These are phyloP conservation scores for Suillus bovinus DNA, from an alignment of 768 basidiomycete species.

Conservation along the genomic window DNA sequence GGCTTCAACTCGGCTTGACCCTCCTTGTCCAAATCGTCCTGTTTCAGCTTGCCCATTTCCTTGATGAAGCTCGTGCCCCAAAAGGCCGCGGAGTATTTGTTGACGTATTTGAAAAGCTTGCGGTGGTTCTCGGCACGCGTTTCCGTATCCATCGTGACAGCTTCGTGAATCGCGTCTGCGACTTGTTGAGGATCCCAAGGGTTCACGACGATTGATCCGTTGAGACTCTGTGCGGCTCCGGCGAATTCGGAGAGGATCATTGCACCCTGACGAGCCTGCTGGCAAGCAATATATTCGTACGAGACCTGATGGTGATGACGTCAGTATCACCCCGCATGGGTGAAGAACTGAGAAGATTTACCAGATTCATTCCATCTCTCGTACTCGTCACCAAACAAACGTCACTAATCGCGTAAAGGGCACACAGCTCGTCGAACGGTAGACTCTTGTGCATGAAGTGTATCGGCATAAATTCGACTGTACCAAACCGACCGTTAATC, in stretches of 20 bases:
- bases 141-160: conserved; percentile 84
- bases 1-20: conserved; percentile 36
- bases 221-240: conserved; percentile 93
- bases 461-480: conserved; percentile 99
- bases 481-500: conserved; percentile 98
- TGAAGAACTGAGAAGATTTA: conserved; percentile 41
- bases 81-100: conserved; percentile 90
- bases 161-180: conserved; percentile 95
- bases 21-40: conserved; percentile 35
- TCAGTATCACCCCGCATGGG: conserved; percentile 4
- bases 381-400: conserved; percentile 96
- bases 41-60: conserved; percentile 71
- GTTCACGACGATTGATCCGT: conserved; percentile 96
- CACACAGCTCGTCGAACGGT: conserved; percentile 91
- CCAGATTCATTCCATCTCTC: conserved; percentile 98
- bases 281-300: conserved; percentile 97
- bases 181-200: conserved; percentile 99
- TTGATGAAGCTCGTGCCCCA: conserved; percentile 91
- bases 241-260: conserved; percentile 99
- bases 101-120: conserved; percentile 96
- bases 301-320: conserved; percentile 67
- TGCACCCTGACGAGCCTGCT: conserved; percentile 88
- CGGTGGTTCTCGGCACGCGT: conserved; percentile 89
- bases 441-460: conserved; percentile 99
- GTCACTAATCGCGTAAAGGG: conserved; percentile 96